A percentile compares a stretch with the other conserved stretches of the same genome.
These are phyloP conservation scores for Petunia secreta DNA, from an alignment of 257 asterid species.

Conservation along the genomic window DNA sequence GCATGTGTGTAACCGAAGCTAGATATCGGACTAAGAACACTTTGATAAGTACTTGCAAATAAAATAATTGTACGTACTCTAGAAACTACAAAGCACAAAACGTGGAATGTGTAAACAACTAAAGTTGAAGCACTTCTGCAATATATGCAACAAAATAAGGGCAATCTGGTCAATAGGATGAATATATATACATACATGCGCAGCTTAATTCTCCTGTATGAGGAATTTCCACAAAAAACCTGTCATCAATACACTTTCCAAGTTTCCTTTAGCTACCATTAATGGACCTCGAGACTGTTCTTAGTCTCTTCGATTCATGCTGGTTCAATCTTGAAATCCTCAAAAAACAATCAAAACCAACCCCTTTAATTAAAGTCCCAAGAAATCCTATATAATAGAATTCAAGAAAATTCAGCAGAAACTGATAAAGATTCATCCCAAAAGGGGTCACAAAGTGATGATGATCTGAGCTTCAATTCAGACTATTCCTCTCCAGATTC, in stretches of 20 bases:
- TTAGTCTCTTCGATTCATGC: constrained; percentile 45
- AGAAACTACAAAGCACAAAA: no score
- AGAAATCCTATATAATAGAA: background rate
- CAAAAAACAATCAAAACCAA: constrained; percentile 11
- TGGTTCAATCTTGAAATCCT: constrained; percentile 50
- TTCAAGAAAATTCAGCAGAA: constrained; percentile 27
- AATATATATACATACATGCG: no score
- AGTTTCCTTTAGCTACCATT: constrained; percentile 19
- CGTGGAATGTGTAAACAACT: no score
- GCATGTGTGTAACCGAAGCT: no score
- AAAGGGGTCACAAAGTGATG: background rate
- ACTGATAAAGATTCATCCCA: background rate
- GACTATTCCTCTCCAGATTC: constrained; percentile 41
- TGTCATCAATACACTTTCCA: background rate
- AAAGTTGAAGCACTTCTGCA: no score
- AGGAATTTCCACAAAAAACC: no score
- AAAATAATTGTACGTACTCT: no score
- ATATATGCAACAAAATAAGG: no score
- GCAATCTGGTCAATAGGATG: no score
- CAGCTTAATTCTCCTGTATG: no score
- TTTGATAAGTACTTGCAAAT: no score
- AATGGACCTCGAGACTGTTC: constrained; percentile 51
- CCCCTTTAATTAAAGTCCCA: constrained; percentile 15
- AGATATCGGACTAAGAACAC: no score
- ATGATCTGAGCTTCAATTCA: constrained; percentile 29